Evolutionary conservation across 176 grass and related monocot species (phyloP).

Genomic region (Carex littledalei): DNA sequence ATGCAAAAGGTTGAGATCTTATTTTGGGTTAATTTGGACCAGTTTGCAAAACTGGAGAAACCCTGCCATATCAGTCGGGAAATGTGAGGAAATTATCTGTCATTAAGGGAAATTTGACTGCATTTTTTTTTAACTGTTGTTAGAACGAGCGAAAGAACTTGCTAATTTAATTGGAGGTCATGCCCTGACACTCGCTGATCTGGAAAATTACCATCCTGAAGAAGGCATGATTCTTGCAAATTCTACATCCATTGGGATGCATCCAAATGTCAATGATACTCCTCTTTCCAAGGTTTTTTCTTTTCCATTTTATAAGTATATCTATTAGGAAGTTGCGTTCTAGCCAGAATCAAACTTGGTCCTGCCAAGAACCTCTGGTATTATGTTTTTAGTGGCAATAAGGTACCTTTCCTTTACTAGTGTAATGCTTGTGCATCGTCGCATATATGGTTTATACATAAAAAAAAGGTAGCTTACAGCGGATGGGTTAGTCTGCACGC

Average conservation of each 20-base stretch:
- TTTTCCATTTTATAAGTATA: neutral
- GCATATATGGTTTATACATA: neutral
- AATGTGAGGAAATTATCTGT: neutral
- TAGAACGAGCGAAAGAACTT: constrained; percentile 76
- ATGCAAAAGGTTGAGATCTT: neutral
- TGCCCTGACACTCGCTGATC: constrained; percentile 70
- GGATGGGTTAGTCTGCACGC: neutral
- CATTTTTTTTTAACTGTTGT: neutral
- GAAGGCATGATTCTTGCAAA: constrained; percentile 98
- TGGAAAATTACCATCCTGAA: constrained; percentile 86
- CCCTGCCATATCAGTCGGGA: neutral
- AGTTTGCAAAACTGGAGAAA: neutral
- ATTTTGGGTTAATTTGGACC: neutral
- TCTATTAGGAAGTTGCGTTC: neutral
- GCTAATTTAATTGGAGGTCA: constrained; percentile 72
- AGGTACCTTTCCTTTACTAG: neutral
- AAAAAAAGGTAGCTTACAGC: neutral
- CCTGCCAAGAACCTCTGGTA: neutral
- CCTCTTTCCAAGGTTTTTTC: constrained; percentile 74
- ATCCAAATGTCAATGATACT: constrained; percentile 84
- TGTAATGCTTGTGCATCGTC: neutral
- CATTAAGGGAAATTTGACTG: neutral
- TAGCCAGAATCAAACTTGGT: neutral
- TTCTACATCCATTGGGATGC: constrained; percentile 95
- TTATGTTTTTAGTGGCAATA: neutral